A percentile compares a stretch with the other conserved stretches of the same genome.
Evolutionary conservation across 2,329 filamentous ascomycete genomes (phyloP).

Genomic region (Dactylellina haptotyla): DNA sequence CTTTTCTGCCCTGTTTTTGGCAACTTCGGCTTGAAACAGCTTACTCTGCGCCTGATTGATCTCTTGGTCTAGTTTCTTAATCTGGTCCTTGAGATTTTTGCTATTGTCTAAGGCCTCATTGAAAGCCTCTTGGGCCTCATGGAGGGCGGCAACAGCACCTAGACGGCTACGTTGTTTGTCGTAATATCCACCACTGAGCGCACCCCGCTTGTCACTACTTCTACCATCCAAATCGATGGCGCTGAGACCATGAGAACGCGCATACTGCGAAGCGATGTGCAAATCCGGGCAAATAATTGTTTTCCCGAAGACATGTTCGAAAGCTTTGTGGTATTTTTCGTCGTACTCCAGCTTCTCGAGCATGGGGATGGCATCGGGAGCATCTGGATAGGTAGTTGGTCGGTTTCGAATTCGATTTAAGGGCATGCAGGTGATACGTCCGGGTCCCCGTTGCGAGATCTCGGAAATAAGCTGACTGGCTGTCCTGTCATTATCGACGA

Average conservation of each 20-base stretch:
- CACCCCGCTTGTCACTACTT: slow-evolving; percentile 92
- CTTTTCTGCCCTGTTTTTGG: slow-evolving; percentile 44
- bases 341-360: slow-evolving; percentile 79
- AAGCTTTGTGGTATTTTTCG: slow-evolving; percentile 79
- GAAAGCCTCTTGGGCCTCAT: slow-evolving; percentile 78
- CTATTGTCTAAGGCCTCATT: slow-evolving; percentile 74
- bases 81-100: slow-evolving; percentile 73
- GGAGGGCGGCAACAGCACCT: slow-evolving; percentile 80
- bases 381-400: slow-evolving; percentile 79
- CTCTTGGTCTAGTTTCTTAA: slow-evolving; percentile 84
- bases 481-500: slow-evolving; percentile 90
- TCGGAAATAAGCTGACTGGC: slow-evolving; percentile 82
- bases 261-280: slow-evolving; percentile 86
- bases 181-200: slow-evolving; percentile 92
- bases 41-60: slow-evolving; percentile 88
- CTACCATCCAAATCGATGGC: slow-evolving; percentile 96
- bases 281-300: slow-evolving; percentile 93
- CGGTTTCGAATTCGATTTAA: slow-evolving; percentile 80
- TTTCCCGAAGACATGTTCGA: slow-evolving; percentile 94
- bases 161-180: slow-evolving; percentile 86
- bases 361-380: slow-evolving; percentile 86
- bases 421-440: slow-evolving; percentile 93
- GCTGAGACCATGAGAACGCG: slow-evolving; percentile 87
- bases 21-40: slow-evolving; percentile 76
- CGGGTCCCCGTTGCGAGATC: slow-evolving; percentile 60